phyloP scores from a whole-genome alignment of 2,329 filamentous ascomycete genomes.

The Colletotrichum sp. region DNA sequence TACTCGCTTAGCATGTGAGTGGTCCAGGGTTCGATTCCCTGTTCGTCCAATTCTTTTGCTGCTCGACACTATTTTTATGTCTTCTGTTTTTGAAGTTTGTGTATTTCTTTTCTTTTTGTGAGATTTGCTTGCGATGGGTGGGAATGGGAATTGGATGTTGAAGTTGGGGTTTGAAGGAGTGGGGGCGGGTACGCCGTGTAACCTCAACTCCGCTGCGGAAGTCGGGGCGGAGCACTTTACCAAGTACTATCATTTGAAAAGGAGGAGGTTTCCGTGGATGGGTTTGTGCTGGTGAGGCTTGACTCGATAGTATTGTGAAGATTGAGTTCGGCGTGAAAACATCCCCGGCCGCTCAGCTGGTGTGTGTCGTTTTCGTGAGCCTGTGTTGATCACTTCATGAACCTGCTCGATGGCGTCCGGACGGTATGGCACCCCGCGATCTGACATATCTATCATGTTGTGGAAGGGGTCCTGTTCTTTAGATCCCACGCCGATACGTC shows the following conservation, averaged over 20 bases:
- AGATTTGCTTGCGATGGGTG: neutral
- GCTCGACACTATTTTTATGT: fast-evolving
- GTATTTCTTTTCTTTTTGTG: neutral
- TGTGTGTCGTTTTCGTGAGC: neutral
- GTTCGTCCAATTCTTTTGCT: neutral
- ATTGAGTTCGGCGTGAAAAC: no score
- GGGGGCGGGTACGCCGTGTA: neutral
- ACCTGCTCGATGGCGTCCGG: neutral
- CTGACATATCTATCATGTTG: neutral
- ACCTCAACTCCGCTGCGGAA: neutral
- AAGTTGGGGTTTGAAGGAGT: neutral
- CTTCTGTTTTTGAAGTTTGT: neutral
- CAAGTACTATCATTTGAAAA: neutral
- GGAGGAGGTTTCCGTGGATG: fast-evolving
- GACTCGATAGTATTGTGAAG: fast-evolving
- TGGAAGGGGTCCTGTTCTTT: no score
- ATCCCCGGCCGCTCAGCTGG: no score
- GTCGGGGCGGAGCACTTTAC: neutral
- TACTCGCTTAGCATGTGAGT: conserved; percentile 2
- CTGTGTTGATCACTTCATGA: neutral
- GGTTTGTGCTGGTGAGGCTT: fast-evolving
- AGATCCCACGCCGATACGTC: no score
- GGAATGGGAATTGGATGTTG: no score
- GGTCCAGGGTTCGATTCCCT: neutral
- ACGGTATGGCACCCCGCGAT: neutral